Evolutionary conservation across 805 yeast genomes (phyloP), one percentile per base, ranked within the genome.

Genomic region (Barnettozyma siamensis): DNA sequence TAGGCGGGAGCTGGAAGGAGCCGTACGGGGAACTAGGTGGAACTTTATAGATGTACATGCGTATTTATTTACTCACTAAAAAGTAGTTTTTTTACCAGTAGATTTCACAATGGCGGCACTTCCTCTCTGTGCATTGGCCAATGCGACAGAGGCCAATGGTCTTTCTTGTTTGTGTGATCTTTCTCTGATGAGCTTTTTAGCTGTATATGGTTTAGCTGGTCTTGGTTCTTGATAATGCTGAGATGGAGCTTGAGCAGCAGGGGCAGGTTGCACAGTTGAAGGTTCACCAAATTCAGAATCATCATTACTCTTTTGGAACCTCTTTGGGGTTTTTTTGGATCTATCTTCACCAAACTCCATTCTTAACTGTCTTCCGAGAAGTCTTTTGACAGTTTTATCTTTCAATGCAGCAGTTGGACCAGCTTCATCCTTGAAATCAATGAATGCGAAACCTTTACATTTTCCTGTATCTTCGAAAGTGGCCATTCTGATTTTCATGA

Each of bases 391-490:
- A 27, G 73, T 54, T 60, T 78, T 81, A 48, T 87, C 91, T 50
- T 75, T 78, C 47, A 93, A 67, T 1, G 97, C 98, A 29, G 70
- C 70, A 1, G 93, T 84, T 24, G 96, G 89, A 8, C 93, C 89
- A 30, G 75, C 78, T 48, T 83, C 86, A 49, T 80, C 81, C 47
- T 69, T 75, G 65, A 89, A 91, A 62, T 91, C 98, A 28, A 91
- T 67, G 57, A 93, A 91, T 1, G 96, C 88, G 67, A 91, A 91
- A 2, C 98, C 98, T 63, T 93, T 93, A 69, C 98, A 91, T 59
- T 89, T 91, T 1, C 97, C 98, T 38, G 84, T 69, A 59, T 91
- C 99, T 64, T 93, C 88, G 64, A 91, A 91, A n/a, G 99, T 89
- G 4, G 98, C 98, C 94, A 89, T 91, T 62, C 99, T 76, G 40